Conservation (phyloP, 768 basidiomycete genomes). For the Pulveroboletus sp. region DNA sequence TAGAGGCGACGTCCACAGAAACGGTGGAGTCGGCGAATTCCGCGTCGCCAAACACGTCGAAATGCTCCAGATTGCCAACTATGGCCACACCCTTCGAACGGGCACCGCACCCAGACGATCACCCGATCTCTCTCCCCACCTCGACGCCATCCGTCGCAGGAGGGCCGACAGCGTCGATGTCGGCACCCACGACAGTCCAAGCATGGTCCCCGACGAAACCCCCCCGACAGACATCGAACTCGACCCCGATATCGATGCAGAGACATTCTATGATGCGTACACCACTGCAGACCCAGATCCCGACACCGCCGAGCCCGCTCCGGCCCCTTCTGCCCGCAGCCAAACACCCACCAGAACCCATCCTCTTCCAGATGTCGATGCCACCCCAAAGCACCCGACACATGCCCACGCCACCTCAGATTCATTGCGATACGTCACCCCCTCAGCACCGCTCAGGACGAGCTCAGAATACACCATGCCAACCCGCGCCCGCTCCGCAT, state of each 20-base stretch:
- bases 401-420: slow-evolving; percentile 43
- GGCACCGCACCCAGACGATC: slow-evolving; percentile 21
- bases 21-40: slow-evolving; percentile 86
- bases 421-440: slow-evolving; percentile 41
- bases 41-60: slow-evolving; percentile 72
- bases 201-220: slow-evolving; percentile 68
- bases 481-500: slow-evolving; percentile 18
- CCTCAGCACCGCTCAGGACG: slow-evolving; percentile 36
- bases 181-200: slow-evolving; percentile 55
- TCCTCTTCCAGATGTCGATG: slow-evolving; percentile 34
- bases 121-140: slow-evolving; percentile 21
- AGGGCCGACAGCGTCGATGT: slow-evolving; percentile 67
- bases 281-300: slow-evolving; percentile 13
- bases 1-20: slow-evolving; percentile 80
- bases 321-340: slow-evolving; percentile 34
- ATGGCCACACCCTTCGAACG: slow-evolving; percentile 63
- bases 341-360: slow-evolving; percentile 41
- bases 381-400: slow-evolving; percentile 42
- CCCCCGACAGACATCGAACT: slow-evolving; percentile 75
- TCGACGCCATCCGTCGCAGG: slow-evolving; percentile 39
- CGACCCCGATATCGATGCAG: slow-evolving; percentile 38
- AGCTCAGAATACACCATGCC: slow-evolving; percentile 42
- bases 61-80: slow-evolving; percentile 87
- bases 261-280: slow-evolving; percentile 44
- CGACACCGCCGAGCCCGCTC: slow-evolving; percentile 18